These are phyloP conservation scores for Sodiomyces alkalinus DNA, from an alignment of 2,329 filamentous ascomycete genomes.

Conservation along the genomic window DNA sequence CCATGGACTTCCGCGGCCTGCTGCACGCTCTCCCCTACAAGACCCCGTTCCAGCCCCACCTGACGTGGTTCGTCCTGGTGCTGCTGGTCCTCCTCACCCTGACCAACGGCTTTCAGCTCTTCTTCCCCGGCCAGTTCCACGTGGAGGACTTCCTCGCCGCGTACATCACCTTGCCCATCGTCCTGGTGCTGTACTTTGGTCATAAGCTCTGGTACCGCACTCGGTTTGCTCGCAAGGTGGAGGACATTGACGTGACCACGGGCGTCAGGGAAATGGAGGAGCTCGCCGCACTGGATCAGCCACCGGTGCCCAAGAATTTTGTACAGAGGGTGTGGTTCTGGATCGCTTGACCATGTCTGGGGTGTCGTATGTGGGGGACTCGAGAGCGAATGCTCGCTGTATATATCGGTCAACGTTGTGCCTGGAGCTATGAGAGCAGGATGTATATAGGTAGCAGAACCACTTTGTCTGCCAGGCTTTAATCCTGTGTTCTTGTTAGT, in stretches of 20 bases:
- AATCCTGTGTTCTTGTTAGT: no score
- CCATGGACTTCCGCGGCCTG: slow-evolving; percentile 36
- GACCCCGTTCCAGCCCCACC: slow-evolving; percentile 44
- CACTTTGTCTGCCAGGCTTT: no score
- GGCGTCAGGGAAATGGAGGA: slow-evolving; percentile 50
- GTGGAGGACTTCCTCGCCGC: slow-evolving; percentile 46
- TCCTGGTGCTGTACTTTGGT: slow-evolving; percentile 42
- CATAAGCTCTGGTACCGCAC: slow-evolving; percentile 40
- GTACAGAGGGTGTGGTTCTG: slow-evolving; percentile 40
- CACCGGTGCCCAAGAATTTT: slow-evolving; percentile 33
- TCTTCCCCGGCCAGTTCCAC: slow-evolving; percentile 51
- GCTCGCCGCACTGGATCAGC: slow-evolving; percentile 30
- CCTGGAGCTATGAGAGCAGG: no score
- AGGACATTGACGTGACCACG: slow-evolving; percentile 39
- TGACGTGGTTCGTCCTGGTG: slow-evolving; percentile 43
- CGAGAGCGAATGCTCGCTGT: no score
- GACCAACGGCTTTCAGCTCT: slow-evolving; percentile 63
- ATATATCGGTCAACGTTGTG: no score
- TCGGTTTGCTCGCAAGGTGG: slow-evolving; percentile 21
- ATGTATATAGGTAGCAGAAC: no score
- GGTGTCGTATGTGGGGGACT: no score
- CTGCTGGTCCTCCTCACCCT: slow-evolving; percentile 47
- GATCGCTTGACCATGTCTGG: slow-evolving; percentile 23
- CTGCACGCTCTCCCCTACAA: slow-evolving; percentile 33
- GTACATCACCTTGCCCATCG: slow-evolving; percentile 49